phyloP scores from a whole-genome alignment of 331 rosid genomes.

The Malus hybrid region DNA sequence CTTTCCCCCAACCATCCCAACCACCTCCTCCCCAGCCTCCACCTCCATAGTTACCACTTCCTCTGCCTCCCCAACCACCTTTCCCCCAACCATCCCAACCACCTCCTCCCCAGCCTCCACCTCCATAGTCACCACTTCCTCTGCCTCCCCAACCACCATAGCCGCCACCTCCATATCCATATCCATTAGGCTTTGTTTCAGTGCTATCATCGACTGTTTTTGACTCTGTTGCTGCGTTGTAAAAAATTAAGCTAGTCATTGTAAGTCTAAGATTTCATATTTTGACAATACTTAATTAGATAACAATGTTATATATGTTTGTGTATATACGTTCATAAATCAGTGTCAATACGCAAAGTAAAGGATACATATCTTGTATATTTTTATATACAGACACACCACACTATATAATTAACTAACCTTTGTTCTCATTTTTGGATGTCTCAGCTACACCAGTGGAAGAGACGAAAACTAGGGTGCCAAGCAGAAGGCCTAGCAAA shows the following conservation, averaged over 20 bases:
- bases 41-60: neutral
- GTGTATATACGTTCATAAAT: neutral
- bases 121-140: neutral
- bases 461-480: neutral
- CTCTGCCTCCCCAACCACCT: neutral
- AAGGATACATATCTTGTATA: neutral
- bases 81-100: neutral
- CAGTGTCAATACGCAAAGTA: neutral
- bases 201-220: neutral
- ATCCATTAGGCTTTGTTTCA: neutral
- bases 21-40: neutral
- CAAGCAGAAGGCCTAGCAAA: constrained; percentile 4
- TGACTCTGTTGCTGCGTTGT: neutral
- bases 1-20: neutral
- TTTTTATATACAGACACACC: too few relatives aligned
- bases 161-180: neutral
- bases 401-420: neutral
- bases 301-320: neutral
- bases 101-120: neutral
- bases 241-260: neutral
- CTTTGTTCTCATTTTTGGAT: constrained; percentile 4
- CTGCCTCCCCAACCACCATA: neutral
- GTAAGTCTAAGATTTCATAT: neutral
- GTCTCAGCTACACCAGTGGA: constrained; percentile 1
- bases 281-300: too few relatives aligned